Percentiles rank a stretch among this genome's conserved stretches.
Conservation (phyloP, 106 monocot genomes). For the Chionographis japonica region DNA sequence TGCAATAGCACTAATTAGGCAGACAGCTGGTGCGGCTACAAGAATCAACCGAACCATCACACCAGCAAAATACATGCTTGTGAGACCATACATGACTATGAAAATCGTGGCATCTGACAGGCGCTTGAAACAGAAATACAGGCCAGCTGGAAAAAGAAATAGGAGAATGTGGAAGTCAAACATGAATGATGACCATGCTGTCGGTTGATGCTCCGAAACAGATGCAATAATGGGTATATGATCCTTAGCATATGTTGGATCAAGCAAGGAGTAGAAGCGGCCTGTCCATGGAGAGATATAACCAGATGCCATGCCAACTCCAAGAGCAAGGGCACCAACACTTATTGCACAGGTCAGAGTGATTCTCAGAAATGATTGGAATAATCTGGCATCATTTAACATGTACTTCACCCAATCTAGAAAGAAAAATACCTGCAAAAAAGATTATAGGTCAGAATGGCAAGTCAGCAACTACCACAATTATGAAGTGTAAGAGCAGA, state of each 20-base stretch:
- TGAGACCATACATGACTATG: slow-evolving; percentile 81
- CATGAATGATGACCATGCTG: slow-evolving; percentile 88
- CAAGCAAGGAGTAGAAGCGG: slow-evolving; percentile 78
- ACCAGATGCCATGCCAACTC: slow-evolving; percentile 69
- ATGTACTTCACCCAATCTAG: slow-evolving; percentile 71
- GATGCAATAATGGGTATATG: slow-evolving; percentile 85
- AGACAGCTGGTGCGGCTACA: slow-evolving; percentile 75
- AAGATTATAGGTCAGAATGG: background rate
- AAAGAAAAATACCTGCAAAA: slow-evolving; percentile 74
- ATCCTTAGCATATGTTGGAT: slow-evolving; percentile 84
- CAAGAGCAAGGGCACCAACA: slow-evolving; percentile 60
- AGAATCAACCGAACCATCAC: slow-evolving; percentile 89
- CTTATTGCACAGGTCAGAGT: slow-evolving; percentile 58
- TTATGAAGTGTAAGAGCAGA: no score
- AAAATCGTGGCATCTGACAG: slow-evolving; percentile 79
- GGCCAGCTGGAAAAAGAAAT: slow-evolving; percentile 70
- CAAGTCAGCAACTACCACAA: background rate
- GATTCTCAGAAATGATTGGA: slow-evolving; percentile 55
- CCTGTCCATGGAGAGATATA: slow-evolving; percentile 86
- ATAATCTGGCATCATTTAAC: slow-evolving; percentile 53
- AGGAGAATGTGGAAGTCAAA: slow-evolving; percentile 84
- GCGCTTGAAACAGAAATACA: slow-evolving; percentile 79
- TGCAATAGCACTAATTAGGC: slow-evolving; percentile 66
- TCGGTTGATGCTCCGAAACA: slow-evolving; percentile 82
- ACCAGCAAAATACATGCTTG: slow-evolving; percentile 87